Evolutionary conservation across 805 yeast species (phyloP).

Genomic region (Yarrowia sp.): DNA sequence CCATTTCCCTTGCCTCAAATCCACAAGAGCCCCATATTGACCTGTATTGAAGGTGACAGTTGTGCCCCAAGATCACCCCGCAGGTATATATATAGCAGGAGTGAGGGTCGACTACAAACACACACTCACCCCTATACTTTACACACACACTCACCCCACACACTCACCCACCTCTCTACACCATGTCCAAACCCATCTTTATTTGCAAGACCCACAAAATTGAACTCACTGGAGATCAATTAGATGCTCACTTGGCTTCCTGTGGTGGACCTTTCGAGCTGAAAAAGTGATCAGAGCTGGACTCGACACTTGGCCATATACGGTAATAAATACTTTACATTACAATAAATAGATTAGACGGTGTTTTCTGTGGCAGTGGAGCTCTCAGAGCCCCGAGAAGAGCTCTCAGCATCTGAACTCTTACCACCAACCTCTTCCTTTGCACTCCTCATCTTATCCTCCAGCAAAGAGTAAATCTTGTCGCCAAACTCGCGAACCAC

Average conservation of each 20-base stretch:
- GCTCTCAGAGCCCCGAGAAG: neutral
- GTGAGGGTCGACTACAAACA: too few relatives aligned
- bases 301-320: too few relatives aligned
- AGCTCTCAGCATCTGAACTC: neutral
- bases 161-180: neutral
- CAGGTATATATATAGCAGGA: too few relatives aligned
- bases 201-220: neutral
- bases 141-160: too few relatives aligned
- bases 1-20: too few relatives aligned
- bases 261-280: neutral
- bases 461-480: conserved; percentile 28
- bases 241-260: neutral
- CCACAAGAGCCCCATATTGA: too few relatives aligned
- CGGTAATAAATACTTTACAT: conserved; percentile 2
- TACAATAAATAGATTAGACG: neutral
- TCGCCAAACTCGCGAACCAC: conserved; percentile 36
- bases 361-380: too few relatives aligned
- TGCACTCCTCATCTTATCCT: conserved; percentile 9
- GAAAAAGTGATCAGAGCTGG: too few relatives aligned
- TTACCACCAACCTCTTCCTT: too few relatives aligned
- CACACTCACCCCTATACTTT: too few relatives aligned
- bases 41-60: too few relatives aligned
- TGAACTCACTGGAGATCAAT: neutral
- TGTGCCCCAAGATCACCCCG: too few relatives aligned
- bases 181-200: neutral